These are phyloP conservation scores for Euptelea pleiosperma DNA, from an alignment of 164 flowering plant species.

Conservation along the genomic window DNA sequence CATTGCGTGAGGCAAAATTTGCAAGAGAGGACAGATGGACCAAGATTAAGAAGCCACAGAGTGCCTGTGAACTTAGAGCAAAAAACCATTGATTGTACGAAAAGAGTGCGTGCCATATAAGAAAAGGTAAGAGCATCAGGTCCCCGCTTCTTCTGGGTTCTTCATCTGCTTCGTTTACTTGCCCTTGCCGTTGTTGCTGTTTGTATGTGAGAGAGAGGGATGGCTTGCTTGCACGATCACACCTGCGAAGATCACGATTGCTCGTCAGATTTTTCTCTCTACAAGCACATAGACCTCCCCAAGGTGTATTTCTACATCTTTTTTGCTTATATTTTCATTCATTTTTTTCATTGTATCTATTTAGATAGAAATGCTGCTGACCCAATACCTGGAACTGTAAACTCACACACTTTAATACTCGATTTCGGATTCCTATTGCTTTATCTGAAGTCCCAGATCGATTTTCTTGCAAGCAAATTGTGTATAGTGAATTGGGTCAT, in stretches of 20 bases:
- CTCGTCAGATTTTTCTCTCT: constrained; percentile 84
- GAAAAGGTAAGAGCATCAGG: no score
- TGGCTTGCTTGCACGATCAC: constrained; percentile 95
- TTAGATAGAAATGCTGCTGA: neutral
- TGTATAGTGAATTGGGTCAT: neutral
- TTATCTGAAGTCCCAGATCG: constrained; percentile 7
- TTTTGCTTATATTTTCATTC: neutral
- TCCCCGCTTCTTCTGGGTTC: no score
- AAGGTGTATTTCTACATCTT: constrained; percentile 39
- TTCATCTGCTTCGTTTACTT: no score
- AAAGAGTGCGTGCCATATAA: no score
- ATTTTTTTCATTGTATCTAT: neutral
- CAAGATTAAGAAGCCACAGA: no score
- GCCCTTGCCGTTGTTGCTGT: no score
- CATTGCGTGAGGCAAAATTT: no score
- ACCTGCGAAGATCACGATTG: constrained; percentile 95
- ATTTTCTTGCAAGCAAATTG: neutral
- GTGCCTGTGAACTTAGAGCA: no score
- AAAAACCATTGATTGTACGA: no score
- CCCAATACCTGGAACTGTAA: neutral
- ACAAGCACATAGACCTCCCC: constrained; percentile 86
- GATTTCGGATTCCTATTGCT: neutral
- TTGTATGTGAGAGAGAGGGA: constrained; percentile 24
- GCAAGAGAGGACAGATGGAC: no score
- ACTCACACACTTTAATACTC: neutral